Evolutionary conservation across 805 yeast genomes (phyloP).

Genomic region (Sugiyamaella americana): DNA sequence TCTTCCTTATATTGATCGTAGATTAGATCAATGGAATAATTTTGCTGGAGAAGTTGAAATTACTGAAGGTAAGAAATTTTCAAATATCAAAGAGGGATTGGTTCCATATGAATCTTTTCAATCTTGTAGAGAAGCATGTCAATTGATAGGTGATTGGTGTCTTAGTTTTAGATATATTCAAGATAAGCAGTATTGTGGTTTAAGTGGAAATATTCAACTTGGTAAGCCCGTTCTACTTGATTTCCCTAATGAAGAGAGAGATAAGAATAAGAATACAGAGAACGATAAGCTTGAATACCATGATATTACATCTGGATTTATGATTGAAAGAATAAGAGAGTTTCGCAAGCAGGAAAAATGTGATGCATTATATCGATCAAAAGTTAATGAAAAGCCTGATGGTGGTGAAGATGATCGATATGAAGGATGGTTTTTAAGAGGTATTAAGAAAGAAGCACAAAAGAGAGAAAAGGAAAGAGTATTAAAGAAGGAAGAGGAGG

Average conservation of each 20-base stretch:
- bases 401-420: slow-evolving; percentile 8
- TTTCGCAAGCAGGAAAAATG: slow-evolving; percentile 21
- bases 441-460: neutral
- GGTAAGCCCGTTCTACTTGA: slow-evolving; percentile 9
- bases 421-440: slow-evolving; percentile 18
- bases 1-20: slow-evolving; percentile 17
- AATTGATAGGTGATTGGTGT: slow-evolving; percentile 8
- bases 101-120: slow-evolving; percentile 16
- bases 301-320: slow-evolving; percentile 24
- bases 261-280: slow-evolving; percentile 1
- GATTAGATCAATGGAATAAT: slow-evolving; percentile 19
- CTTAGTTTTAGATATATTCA: slow-evolving; percentile 10
- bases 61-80: slow-evolving; percentile 1
- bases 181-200: slow-evolving; percentile 5
- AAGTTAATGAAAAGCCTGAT: slow-evolving; percentile 10
- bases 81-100: slow-evolving; percentile 3
- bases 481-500: neutral
- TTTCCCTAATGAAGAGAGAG: too few species aligned
- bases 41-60: too few species aligned
- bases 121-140: slow-evolving; percentile 15
- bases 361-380: slow-evolving; percentile 16
- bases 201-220: slow-evolving; percentile 4
- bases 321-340: slow-evolving; percentile 27
- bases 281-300: too few species aligned
- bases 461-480: too few species aligned